Percentiles rank a stretch among this genome's conserved stretches.
Conservation (phyloP, 257 asterid species). For the Jaltomata sinuosa region DNA sequence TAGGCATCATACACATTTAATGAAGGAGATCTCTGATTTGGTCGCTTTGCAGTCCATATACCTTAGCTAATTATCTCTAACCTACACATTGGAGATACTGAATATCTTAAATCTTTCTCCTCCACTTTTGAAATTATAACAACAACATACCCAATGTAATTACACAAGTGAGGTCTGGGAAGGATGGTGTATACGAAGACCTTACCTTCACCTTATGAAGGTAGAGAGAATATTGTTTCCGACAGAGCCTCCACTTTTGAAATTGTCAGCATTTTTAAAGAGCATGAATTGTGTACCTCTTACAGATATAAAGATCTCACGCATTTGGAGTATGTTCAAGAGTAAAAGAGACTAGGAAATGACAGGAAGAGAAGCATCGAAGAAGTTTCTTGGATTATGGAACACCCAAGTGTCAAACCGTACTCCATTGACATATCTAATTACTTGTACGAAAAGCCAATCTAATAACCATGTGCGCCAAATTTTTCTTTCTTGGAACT, state of each 20-base stretch:
- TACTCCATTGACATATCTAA: background rate
- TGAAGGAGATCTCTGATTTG: background rate
- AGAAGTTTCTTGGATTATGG: background rate
- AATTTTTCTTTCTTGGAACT: background rate
- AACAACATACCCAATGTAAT: too few species aligned
- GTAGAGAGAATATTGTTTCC: background rate
- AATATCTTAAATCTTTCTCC: background rate
- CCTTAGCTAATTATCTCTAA: background rate
- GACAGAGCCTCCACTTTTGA: too few species aligned
- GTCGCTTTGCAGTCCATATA: background rate
- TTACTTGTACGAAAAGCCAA: background rate
- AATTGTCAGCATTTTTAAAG: background rate
- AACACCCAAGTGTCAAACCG: background rate
- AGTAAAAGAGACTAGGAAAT: background rate
- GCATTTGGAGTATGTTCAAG: background rate
- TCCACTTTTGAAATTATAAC: too few species aligned
- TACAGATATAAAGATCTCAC: background rate
- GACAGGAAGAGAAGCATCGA: background rate
- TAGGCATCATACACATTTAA: background rate
- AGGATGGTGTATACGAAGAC: too few species aligned
- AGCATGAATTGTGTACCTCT: background rate
- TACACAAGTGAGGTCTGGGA: too few species aligned
- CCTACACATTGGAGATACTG: background rate
- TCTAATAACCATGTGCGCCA: background rate
- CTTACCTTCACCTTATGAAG: too few species aligned